Evolutionary conservation across 805 yeast genomes (phyloP).

Genomic region (Wickerhamiella azymoides): DNA sequence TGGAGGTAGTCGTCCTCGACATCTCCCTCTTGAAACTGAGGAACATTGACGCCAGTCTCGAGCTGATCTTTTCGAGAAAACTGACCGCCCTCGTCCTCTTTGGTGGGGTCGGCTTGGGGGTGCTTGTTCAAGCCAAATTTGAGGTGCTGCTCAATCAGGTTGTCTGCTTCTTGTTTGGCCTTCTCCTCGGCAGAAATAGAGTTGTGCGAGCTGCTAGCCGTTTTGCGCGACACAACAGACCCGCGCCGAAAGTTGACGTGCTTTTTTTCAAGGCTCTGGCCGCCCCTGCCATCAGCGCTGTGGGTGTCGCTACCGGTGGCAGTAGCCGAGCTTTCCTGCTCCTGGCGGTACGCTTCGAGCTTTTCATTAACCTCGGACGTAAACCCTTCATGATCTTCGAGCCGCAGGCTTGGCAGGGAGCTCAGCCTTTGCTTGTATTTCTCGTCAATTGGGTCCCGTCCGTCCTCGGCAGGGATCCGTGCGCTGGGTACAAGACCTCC

Average conservation of each 20-base stretch:
- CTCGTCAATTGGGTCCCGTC: background rate
- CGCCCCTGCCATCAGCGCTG: no score
- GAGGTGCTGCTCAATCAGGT: constrained; percentile 5
- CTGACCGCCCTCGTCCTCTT: background rate
- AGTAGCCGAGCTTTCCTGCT: background rate
- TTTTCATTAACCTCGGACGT: background rate
- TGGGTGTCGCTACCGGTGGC: background rate
- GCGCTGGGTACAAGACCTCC: constrained; percentile 4
- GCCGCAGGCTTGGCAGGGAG: background rate
- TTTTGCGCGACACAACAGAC: background rate
- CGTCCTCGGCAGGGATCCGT: background rate
- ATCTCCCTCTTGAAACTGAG: background rate
- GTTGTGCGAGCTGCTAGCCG: background rate
- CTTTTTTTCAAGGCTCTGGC: no score
- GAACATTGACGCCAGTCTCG: constrained; percentile 1
- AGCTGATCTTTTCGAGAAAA: background rate
- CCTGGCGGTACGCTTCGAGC: background rate
- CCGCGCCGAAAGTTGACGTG: background rate
- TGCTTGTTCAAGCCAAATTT: background rate
- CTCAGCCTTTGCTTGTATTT: background rate
- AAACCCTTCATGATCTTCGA: background rate
- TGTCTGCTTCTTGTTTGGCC: constrained; percentile 2
- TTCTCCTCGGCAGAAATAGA: background rate
- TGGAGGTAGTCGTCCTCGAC: background rate
- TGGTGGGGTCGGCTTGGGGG: background rate